Percentiles rank a stretch among this genome's conserved stretches.
phyloP scores from a whole-genome alignment of 108 stramenopile genomes.

The Thalassiosira profunda region DNA sequence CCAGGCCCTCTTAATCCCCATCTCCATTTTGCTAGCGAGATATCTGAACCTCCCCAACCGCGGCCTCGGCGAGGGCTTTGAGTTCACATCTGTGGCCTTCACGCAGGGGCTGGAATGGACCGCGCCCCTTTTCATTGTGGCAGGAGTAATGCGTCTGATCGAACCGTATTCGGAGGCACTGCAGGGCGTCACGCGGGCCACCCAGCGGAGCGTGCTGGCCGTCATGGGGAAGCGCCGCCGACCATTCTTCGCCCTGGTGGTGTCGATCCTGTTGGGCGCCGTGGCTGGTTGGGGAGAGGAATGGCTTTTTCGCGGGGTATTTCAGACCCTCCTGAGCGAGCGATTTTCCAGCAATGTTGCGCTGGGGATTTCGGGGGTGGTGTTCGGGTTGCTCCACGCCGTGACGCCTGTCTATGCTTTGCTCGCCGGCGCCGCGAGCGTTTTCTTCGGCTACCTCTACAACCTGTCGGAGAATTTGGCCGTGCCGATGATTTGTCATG shows the following conservation, averaged over 20 bases:
- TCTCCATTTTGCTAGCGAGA: constrained; percentile 42
- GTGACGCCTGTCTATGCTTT: constrained; percentile 88
- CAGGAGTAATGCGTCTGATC: constrained; percentile 51
- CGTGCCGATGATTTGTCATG: constrained; percentile 82
- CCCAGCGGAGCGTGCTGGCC: constrained; percentile 74
- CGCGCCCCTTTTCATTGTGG: constrained; percentile 62
- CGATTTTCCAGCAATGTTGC: constrained; percentile 40
- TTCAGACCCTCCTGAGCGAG: constrained; percentile 60
- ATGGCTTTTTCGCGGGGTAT: constrained; percentile 87
- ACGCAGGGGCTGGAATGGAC: constrained; percentile 55
- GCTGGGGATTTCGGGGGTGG: constrained; percentile 54
- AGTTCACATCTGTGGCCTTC: constrained; percentile 21
- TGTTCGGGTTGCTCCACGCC: constrained; percentile 88
- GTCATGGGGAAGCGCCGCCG: constrained; percentile 69
- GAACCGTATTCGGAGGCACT: constrained; percentile 71
- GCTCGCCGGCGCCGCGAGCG: constrained; percentile 69
- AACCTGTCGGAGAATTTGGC: constrained; percentile 62
- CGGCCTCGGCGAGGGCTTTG: constrained; percentile 66
- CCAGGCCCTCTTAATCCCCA: constrained; percentile 66
- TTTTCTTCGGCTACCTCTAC: constrained; percentile 89
- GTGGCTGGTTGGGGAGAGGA: constrained; percentile 92
- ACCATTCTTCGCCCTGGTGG: constrained; percentile 50
- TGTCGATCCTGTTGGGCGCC: constrained; percentile 59
- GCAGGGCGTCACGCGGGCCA: constrained; percentile 77
- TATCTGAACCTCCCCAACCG: constrained; percentile 59